Evolutionary conservation across 2,329 filamentous ascomycete genomes (phyloP).

Genomic region (Leptographium procerum): DNA sequence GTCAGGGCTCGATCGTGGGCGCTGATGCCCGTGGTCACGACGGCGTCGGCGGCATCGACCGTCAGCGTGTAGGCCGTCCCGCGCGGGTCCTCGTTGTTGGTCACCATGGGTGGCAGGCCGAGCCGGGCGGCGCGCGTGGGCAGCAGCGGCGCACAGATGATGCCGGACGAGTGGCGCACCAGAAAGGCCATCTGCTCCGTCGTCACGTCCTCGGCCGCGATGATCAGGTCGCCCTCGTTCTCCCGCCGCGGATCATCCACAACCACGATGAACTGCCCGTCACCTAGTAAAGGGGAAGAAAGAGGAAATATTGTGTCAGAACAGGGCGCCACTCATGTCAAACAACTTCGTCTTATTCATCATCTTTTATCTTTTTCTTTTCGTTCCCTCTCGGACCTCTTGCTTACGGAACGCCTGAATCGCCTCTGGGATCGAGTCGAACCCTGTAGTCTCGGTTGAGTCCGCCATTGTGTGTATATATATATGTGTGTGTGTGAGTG

Average conservation of each 20-base stretch:
- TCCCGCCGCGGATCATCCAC: conserved; percentile 87
- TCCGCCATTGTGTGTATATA: conserved; percentile 3
- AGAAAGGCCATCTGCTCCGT: conserved; percentile 91
- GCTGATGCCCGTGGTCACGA: conserved; percentile 78
- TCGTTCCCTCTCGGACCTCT: background rate
- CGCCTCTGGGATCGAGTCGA: conserved; percentile 6
- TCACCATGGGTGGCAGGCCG: conserved; percentile 81
- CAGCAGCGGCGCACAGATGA: conserved; percentile 79
- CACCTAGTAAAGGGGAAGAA: background rate
- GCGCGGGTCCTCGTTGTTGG: conserved; percentile 63
- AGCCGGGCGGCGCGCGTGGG: conserved; percentile 58
- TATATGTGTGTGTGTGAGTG: no score
- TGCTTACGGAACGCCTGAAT: conserved; percentile 6
- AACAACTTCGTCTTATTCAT: no score
- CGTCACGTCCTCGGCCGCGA: conserved; percentile 75
- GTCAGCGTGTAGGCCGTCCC: conserved; percentile 89
- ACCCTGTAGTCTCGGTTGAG: background rate
- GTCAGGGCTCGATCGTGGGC: conserved; percentile 78
- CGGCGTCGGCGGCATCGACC: conserved; percentile 64
- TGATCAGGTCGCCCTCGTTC: conserved; percentile 97
- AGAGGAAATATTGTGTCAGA: background rate
- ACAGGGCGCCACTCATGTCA: background rate
- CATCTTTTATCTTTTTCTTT: no score
- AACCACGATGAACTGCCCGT: conserved; percentile 75
- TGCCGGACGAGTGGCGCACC: conserved; percentile 80